Percentiles rank a stretch among this genome's conserved stretches.
phyloP scores from a whole-genome alignment of 2,329 filamentous ascomycete species.

The Alternaria sp. region DNA sequence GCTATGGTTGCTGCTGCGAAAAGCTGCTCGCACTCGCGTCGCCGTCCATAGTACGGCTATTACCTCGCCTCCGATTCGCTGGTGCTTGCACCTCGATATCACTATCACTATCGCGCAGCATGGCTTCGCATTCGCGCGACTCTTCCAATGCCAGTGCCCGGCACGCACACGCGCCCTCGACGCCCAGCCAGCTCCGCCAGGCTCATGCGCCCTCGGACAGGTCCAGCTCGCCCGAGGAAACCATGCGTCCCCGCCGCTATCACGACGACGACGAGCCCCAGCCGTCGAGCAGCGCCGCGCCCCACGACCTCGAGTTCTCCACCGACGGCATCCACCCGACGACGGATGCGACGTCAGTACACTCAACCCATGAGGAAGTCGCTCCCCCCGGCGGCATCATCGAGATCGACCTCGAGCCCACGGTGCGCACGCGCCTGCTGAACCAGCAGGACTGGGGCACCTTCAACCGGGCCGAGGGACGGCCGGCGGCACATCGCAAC shows the following conservation, averaged over 20 bases:
- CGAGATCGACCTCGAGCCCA: conserved; percentile 41
- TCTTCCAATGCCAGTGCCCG: conserved; percentile 40
- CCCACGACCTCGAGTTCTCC: conserved; percentile 30
- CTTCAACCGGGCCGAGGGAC: conserved; percentile 77
- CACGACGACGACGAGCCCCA: conserved; percentile 21
- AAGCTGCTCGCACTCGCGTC: conserved; percentile 5
- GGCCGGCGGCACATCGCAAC: conserved; percentile 61
- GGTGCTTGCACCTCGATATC: background rate
- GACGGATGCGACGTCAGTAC: conserved; percentile 40
- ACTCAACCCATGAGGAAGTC: conserved; percentile 31
- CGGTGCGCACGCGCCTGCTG: conserved; percentile 49
- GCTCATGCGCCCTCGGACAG: conserved; percentile 50
- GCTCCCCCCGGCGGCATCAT: conserved; percentile 26
- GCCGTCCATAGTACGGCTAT: conserved; percentile 10
- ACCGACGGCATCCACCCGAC: conserved; percentile 42
- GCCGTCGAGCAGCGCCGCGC: conserved; percentile 19
- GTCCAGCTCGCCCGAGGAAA: conserved; percentile 53
- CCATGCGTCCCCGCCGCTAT: conserved; percentile 37
- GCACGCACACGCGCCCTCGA: conserved; percentile 44
- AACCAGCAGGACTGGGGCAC: conserved; percentile 46
- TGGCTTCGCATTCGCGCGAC: conserved; percentile 37
- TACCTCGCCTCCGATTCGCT: conserved; percentile 5
- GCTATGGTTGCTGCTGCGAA: conserved; percentile 24
- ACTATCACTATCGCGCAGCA: background rate
- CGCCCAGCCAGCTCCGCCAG: conserved; percentile 51